Conservation (phyloP, 1,284 basidiomycete genomes). For the Coriolopsis trogii region DNA sequence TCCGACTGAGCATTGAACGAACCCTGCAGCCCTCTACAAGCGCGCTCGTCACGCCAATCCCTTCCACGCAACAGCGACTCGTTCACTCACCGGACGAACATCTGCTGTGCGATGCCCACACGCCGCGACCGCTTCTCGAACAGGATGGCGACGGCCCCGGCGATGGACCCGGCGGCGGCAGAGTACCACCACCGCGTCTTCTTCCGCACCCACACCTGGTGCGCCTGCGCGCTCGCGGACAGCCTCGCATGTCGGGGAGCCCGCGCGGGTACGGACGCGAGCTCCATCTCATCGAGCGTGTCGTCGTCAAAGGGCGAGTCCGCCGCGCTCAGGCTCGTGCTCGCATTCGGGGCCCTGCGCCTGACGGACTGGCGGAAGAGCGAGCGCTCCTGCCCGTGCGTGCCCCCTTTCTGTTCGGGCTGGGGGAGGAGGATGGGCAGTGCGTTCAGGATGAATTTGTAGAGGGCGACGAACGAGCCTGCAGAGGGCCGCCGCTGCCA, state of each 20-base stretch:
- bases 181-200: constrained; percentile 86
- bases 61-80: neutral
- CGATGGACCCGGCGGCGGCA: constrained; percentile 82
- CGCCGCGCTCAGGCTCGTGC: neutral
- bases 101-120: constrained; percentile 84
- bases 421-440: constrained; percentile 78
- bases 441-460: constrained; percentile 83
- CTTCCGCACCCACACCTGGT: constrained; percentile 63
- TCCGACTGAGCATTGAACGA: constrained; percentile 77
- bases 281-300: constrained; percentile 22
- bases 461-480: constrained; percentile 81
- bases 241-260: constrained; percentile 49
- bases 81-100: constrained; percentile 77
- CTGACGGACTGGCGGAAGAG: constrained; percentile 33
- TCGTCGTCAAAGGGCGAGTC: constrained; percentile 29
- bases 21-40: constrained; percentile 85
- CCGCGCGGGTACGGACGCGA: constrained; percentile 11
- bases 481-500: no score
- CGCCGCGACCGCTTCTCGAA: constrained; percentile 79
- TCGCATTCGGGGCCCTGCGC: neutral
- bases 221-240: constrained; percentile 63
- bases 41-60: neutral
- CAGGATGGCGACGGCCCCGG: constrained; percentile 81
- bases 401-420: constrained; percentile 32
- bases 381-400: constrained; percentile 35